Conservation (phyloP, 2,329 filamentous ascomycete species). For the Periconia sp. region DNA sequence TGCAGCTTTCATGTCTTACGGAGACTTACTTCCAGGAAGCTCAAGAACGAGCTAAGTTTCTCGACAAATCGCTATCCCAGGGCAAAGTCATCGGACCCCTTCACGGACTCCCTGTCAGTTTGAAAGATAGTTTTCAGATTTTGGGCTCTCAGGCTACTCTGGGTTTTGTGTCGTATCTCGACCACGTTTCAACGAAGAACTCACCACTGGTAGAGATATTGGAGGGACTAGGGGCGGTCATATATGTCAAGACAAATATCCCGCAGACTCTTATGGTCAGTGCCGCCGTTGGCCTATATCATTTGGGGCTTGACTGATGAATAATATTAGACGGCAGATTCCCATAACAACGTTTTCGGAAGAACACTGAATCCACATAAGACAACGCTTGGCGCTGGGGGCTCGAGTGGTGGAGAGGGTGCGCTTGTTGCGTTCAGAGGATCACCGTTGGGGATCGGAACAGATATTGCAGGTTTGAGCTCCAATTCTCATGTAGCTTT, state of each 20-base stretch:
- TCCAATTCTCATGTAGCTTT: no score
- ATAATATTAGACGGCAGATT: no score
- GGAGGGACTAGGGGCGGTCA: slow-evolving; percentile 63
- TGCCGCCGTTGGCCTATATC: no score
- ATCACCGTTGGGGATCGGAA: slow-evolving; percentile 64
- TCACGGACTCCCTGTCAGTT: slow-evolving; percentile 67
- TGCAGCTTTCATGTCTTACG: slow-evolving; percentile 63
- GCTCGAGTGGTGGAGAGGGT: slow-evolving; percentile 68
- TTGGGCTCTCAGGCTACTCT: slow-evolving; percentile 61
- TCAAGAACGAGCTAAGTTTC: slow-evolving; percentile 53
- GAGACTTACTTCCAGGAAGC: slow-evolving; percentile 61
- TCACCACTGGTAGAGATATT: slow-evolving; percentile 63
- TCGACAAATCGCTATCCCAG: slow-evolving; percentile 53
- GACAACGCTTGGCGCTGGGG: slow-evolving; percentile 63
- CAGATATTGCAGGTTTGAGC: slow-evolving; percentile 61
- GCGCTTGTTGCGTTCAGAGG: slow-evolving; percentile 66
- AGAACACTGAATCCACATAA: slow-evolving; percentile 66
- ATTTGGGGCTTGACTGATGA: no score
- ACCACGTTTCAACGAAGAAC: slow-evolving; percentile 57
- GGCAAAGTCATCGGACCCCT: slow-evolving; percentile 62
- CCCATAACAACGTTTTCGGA: slow-evolving; percentile 68
- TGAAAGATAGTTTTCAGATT: slow-evolving; percentile 73
- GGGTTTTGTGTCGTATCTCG: slow-evolving; percentile 66
- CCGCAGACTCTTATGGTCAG: slow-evolving; percentile 67
- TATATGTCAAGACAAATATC: slow-evolving; percentile 72